Evolutionary conservation across 1,284 basidiomycete genomes (phyloP).

Genomic region (Xerocomus nothofagi): DNA sequence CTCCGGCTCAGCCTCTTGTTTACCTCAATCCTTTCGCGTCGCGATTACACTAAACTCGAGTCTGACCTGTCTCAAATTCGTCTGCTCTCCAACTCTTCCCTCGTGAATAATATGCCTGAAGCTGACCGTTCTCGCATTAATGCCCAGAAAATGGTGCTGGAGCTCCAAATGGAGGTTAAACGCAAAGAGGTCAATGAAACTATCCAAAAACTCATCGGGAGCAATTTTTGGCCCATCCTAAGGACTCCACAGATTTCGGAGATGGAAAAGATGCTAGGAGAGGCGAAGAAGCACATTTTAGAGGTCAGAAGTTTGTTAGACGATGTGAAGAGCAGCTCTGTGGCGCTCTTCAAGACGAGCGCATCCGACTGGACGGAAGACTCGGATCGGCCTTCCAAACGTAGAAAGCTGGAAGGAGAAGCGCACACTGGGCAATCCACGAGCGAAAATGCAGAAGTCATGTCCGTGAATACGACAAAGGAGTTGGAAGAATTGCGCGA

Average conservation of each 20-base stretch:
- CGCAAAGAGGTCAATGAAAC: conserved; percentile 33
- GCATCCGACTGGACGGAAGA: conserved; percentile 15
- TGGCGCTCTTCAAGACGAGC: conserved; percentile 25
- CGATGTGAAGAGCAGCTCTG: conserved; percentile 26
- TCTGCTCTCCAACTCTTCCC: conserved; percentile 21
- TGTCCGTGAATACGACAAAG: conserved; percentile 13
- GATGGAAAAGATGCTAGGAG: conserved; percentile 25
- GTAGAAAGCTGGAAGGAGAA: conserved; percentile 36
- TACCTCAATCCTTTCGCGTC: conserved; percentile 31
- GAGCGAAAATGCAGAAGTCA: conserved; percentile 13
- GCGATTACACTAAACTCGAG: conserved; percentile 32
- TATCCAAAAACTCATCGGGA: conserved; percentile 27
- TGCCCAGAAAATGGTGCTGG: conserved; percentile 22
- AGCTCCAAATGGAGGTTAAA: conserved; percentile 23
- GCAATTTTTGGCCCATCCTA: conserved; percentile 32
- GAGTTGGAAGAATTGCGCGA: conserved; percentile 42
- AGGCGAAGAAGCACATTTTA: conserved; percentile 29
- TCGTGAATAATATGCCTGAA: conserved; percentile 15
- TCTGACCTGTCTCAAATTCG: conserved; percentile 28
- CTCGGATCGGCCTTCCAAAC: conserved; percentile 38
- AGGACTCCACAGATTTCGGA: conserved; percentile 28
- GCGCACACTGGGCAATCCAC: conserved; percentile 3
- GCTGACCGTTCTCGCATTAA: conserved; percentile 16
- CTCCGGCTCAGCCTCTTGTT: conserved; percentile 30
- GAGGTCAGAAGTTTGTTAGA: conserved; percentile 28